Evolutionary conservation across 2,329 filamentous ascomycete species (phyloP), one percentile per base, ranked within the genome.

Genomic region (Xylariomycetidae sp.): DNA sequence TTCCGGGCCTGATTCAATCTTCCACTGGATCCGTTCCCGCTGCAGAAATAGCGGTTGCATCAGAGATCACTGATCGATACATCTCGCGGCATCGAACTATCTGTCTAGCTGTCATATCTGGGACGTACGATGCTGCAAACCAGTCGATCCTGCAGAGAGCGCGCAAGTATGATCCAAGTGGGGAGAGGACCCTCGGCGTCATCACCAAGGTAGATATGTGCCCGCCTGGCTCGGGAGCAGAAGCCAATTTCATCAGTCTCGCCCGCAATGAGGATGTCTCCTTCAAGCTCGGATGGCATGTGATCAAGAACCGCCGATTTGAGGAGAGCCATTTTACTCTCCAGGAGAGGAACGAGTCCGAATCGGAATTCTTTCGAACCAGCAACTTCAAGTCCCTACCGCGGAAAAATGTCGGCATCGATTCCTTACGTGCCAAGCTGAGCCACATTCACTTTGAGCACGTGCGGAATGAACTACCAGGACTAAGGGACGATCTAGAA

Each of bases 201-300:
- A 60, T 72, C 24, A 72, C 67, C 0, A 68, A 70, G 25, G 61
- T 64, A 0, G 67, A 72, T 38, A 30, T 19, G 1, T 22, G 13
- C 4, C 18, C 26, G 1, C 2, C 10, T 9, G 49, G 46, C 0
- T 66, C 65, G 0, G 58, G 56, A 0, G 51, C 42, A 8, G 59
- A 67, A 36, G 37, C 37, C 1, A 40, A 35, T 0, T 66, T 58
- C 31, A 40, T 64, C 3, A 32, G 53, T 2, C 53, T 65, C 10
- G 52, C 62, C 1, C 46, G 47, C 17, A 68, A 70, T 25, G 50
- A 67, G 26, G 57, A 64, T 32, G 47, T 60, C 1, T 40, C 46
- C 12, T 56, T 69, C 23, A 53, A 58, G 19, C 54, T 72, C 0
- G 68, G 69, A 3, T 72, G 68, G 67, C 68, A 72, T 46, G 59